phyloP scores from a whole-genome alignment of 1,284 basidiomycete genomes.

The Dichomitus squalens region DNA sequence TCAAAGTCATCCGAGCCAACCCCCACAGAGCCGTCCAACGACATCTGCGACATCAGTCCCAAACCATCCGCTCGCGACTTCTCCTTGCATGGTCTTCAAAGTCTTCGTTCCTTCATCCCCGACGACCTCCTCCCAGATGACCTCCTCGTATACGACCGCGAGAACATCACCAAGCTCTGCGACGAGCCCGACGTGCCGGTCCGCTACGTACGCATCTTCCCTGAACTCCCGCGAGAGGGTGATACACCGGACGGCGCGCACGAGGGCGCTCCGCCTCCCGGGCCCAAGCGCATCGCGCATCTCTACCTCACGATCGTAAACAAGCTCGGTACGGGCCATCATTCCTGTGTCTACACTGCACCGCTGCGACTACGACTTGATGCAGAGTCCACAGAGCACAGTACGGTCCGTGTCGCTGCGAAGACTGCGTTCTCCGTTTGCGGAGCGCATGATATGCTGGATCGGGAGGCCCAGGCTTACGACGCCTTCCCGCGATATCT shows the following conservation, averaged over 20 bases:
- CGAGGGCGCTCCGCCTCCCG: not conserved
- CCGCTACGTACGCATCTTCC: slow-evolving; percentile 26
- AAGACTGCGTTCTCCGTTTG: slow-evolving; percentile 28
- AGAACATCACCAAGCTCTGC: not conserved
- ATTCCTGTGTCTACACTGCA: slow-evolving; percentile 35
- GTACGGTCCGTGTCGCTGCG: slow-evolving; percentile 34
- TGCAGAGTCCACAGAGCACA: slow-evolving; percentile 20
- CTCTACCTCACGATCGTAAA: slow-evolving; percentile 31
- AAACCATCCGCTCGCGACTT: no score
- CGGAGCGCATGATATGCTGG: slow-evolving; percentile 30
- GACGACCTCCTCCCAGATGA: slow-evolving; percentile 31
- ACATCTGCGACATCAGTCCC: no score
- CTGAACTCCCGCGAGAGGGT: slow-evolving; percentile 4
- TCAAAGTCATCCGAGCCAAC: not conserved
- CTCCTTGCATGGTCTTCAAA: slow-evolving; percentile 12
- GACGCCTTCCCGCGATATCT: slow-evolving; percentile 45
- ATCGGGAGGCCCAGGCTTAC: slow-evolving; percentile 47
- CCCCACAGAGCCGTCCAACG: not conserved
- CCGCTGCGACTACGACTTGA: slow-evolving; percentile 33
- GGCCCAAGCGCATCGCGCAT: slow-evolving; percentile 15
- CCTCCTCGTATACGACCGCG: slow-evolving; percentile 33
- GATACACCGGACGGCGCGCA: not conserved
- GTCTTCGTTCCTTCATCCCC: slow-evolving; percentile 32
- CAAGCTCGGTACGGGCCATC: slow-evolving; percentile 34
- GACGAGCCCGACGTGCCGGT: not conserved